Conservation (phyloP, 768 basidiomycete species). For the Galerina marginata region DNA sequence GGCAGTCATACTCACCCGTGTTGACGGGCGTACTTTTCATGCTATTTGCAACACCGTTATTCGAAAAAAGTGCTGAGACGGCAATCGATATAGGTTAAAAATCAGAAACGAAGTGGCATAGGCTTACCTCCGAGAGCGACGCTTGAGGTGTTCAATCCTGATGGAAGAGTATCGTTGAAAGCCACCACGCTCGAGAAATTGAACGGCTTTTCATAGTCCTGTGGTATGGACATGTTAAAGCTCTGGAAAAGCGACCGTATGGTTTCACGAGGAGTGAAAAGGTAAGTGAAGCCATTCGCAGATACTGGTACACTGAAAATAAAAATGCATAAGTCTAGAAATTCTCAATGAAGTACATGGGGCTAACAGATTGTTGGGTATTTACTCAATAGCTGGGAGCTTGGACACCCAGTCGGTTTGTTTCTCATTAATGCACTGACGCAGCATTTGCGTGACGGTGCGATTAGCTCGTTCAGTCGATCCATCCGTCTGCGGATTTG, state of each 20-base stretch:
- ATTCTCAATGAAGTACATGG: not conserved
- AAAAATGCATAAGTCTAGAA: not conserved
- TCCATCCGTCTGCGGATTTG: too few species aligned
- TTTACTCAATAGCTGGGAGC: too few species aligned
- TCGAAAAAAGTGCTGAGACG: constrained; percentile 33
- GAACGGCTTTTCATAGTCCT: constrained; percentile 26
- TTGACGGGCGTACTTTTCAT: constrained; percentile 33
- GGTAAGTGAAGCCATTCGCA: constrained; percentile 27
- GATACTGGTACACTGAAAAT: constrained; percentile 12
- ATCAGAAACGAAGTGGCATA: not conserved
- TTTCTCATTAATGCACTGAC: too few species aligned
- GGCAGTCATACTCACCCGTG: constrained; percentile 25
- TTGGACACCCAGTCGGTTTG: too few species aligned
- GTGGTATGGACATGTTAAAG: constrained; percentile 37
- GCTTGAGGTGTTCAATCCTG: not conserved
- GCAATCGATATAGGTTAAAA: too few species aligned
- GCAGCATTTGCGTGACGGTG: too few species aligned
- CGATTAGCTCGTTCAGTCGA: too few species aligned
- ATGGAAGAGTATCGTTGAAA: constrained; percentile 8
- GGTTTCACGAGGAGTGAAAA: constrained; percentile 40
- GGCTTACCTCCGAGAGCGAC: constrained; percentile 19
- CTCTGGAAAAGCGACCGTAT: constrained; percentile 37
- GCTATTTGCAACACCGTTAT: constrained; percentile 40
- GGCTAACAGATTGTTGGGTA: constrained; percentile 36
- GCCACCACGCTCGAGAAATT: constrained; percentile 10